A percentile compares a stretch with the other conserved stretches of the same genome.
Conservation (phyloP, 2,329 filamentous ascomycete species). For the Aspergillus niger region DNA sequence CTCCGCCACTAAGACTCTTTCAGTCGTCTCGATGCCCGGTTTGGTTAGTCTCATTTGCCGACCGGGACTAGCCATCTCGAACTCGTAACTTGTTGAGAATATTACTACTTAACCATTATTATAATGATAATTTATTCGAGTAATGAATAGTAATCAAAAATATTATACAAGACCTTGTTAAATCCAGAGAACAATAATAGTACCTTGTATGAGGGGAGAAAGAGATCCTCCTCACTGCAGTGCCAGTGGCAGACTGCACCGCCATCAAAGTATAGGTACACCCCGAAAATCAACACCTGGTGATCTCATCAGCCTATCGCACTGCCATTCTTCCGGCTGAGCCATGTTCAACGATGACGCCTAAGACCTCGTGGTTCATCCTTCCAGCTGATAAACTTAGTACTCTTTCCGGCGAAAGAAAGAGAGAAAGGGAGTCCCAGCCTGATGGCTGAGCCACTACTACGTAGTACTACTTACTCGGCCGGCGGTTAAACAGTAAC, state of each 20-base stretch:
- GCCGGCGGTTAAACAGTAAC: background rate
- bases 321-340: background rate
- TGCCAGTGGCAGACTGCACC: background rate
- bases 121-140: too few species aligned
- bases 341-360: background rate
- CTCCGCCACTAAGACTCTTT: conserved; percentile 18
- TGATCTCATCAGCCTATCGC: background rate
- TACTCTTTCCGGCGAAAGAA: too few species aligned
- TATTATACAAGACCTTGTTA: too few species aligned
- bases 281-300: background rate
- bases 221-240: too few species aligned
- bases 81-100: background rate
- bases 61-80: background rate
- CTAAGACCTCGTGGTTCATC: background rate
- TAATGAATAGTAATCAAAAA: too few species aligned
- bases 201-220: too few species aligned
- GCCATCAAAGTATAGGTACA: background rate
- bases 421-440: too few species aligned
- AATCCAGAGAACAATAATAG: too few species aligned
- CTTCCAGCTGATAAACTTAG: background rate
- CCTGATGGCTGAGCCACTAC: background rate
- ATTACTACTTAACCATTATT: too few species aligned
- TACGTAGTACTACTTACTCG: background rate
- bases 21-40: background rate
- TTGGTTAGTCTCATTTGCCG: background rate